These are phyloP conservation scores for Aureobasidium vineae DNA, from an alignment of 2,329 filamentous ascomycete species.

Conservation along the genomic window DNA sequence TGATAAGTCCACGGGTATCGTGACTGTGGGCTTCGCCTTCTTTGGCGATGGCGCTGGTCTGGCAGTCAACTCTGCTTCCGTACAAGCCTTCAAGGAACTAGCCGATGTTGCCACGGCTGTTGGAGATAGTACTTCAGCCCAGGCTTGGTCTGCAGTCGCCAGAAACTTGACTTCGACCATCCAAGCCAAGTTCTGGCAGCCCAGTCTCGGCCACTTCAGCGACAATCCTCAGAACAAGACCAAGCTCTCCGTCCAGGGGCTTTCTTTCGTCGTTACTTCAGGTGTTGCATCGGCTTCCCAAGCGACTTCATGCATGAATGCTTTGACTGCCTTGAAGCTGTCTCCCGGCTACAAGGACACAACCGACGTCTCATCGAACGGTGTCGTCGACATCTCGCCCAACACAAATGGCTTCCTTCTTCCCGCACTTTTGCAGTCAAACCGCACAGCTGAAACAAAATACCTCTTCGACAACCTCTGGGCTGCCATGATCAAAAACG, in stretches of 20 bases:
- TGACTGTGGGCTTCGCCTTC: conserved; percentile 31
- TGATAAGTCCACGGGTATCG: conserved; percentile 35
- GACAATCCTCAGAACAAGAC: conserved; percentile 31
- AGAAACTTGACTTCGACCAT: conserved; percentile 33
- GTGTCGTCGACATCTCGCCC: conserved; percentile 42
- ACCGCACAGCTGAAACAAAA: conserved; percentile 31
- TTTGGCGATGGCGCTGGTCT: conserved; percentile 37
- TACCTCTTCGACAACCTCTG: conserved; percentile 44
- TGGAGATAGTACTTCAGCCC: conserved; percentile 35
- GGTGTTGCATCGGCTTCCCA: conserved; percentile 39
- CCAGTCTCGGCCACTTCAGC: conserved; percentile 37
- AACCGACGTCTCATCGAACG: conserved; percentile 5
- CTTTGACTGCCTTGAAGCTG: conserved; percentile 37
- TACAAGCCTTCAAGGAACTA: conserved; percentile 35
- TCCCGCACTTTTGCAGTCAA: conserved; percentile 38
- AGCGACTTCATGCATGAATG: conserved; percentile 35
- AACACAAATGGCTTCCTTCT: conserved; percentile 51
- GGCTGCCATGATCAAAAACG: conserved; percentile 44
- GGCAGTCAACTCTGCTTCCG: conserved; percentile 34
- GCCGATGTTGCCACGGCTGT: conserved; percentile 37
- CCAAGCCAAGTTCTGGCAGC: conserved; percentile 40
- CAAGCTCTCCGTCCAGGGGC: conserved; percentile 40
- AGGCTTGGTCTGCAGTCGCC: conserved; percentile 32
- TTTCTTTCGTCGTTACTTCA: conserved; percentile 40
- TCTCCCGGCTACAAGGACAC: conserved; percentile 42